Evolutionary conservation across 75 land plant genomes (phyloP), one percentile per base, ranked within the genome.

Genomic region (Cryptomeria japonica): DNA sequence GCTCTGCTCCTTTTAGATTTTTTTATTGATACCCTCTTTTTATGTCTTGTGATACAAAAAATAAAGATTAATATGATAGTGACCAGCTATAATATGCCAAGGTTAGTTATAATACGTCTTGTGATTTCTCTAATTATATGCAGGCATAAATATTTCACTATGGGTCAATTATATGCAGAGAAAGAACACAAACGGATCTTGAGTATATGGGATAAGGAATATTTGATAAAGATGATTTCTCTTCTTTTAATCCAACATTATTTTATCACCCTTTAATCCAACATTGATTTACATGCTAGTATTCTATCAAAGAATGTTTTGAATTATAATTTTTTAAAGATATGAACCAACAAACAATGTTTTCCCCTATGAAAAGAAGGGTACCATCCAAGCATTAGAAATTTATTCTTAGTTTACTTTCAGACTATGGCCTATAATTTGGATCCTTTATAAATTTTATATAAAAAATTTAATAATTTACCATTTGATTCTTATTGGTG

Each of bases 151-250:
- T 96, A 9, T 94, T 96, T 83, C 97, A 96, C 70, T 96, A 93
- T 85, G 97, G 97, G 16, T 96, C 97, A 11, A 96, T 96, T 22
- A 96, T 95, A 96, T 1, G 92, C 87, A 16, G 95, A 95, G 61
- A 93, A 90, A 53, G 97, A 96, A 28, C 89, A 94, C 28, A 84
- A 91, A 55, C 92, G 94, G 3, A 96, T 96, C 77, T 85, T 90
- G 91, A 95, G 95, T 92, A 94, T 96, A 47, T 95, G 97, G 97
- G 86, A 92, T 61, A 78, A 91, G 51, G 96, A 96, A 25, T 96
- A 96, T 79, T 86, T 96, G 39, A 95, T 95, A 86, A 96, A 96
- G 94, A 95, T 96, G 85, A 53, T 42, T 38, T 9, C 28, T 14
- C 44, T 80, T 49, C 55, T 22, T 31, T 37, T 84, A 32, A 34